Base-by-base conservation (phyloP, 192 early-diverging fungal genomes). In the Coemansia aciculifera region DNA sequence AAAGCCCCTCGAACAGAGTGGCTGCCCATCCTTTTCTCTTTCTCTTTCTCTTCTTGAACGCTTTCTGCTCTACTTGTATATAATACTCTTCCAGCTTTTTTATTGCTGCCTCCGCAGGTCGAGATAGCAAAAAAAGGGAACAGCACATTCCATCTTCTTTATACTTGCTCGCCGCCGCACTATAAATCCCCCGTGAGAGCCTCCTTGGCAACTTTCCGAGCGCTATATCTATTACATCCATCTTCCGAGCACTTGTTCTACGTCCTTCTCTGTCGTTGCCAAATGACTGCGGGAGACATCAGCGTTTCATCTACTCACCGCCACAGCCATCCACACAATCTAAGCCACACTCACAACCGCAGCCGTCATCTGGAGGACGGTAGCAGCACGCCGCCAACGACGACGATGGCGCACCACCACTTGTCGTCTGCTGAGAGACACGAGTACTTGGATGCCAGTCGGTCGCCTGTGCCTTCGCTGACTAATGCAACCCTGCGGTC, bases 381-480 rank as follows among this genome's bases (percentile, higher is more conserved):
- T 2, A 39, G 46, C 19, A 66, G 19, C 27, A 27, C 27, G 27
- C 27, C 27, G 9, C 13, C 49, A 34, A 46, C 44, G 43, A 46
- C 44, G 48, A 43, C 59, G 21, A 70, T 63, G 59, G 43, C 59
- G 19, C 38, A 49, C 42, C 24, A 46, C 34, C 29, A 29, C 21
- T 57, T 52, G 49, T 17, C 51, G 13, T 19, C 60, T 2, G n/a
- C 67, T 43, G 43, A 29, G 27, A 39, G 51, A 44, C 59, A 40
- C 54, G 67, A 44, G 42, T 68, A 68, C 39, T 6, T 38, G 59
- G 43, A 62, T n/a, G 43, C 73, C 19, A 49, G 40, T 31, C 74
- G 64, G 57, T 77, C 78, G 65, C 78, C 78, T 27, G 78, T 80
- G 42, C 78, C 78, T 23, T 74, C 78, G 54, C 64, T 80, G 69